phyloP scores from a whole-genome alignment of 441 rosid species.

The Syzygium malaccense region DNA sequence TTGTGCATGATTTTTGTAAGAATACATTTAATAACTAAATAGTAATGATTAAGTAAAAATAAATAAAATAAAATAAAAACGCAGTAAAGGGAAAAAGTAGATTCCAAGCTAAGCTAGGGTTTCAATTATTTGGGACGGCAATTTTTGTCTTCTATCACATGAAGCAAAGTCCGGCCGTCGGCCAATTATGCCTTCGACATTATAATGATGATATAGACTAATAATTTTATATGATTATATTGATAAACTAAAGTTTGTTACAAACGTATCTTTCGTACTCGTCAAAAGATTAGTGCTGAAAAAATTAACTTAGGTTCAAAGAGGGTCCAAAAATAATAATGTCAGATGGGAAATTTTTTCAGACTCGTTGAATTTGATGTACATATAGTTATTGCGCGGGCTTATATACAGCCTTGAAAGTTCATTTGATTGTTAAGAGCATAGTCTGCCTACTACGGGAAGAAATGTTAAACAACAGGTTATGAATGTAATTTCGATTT shows the following conservation, averaged over 20 bases:
- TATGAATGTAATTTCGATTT: background rate
- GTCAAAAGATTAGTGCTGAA: background rate
- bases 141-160: background rate
- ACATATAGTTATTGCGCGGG: background rate
- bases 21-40: background rate
- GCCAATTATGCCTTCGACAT: background rate
- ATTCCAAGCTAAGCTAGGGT: background rate
- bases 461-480: background rate
- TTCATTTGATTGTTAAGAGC: background rate
- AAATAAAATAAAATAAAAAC: background rate
- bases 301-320: background rate
- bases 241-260: background rate
- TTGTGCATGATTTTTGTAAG: background rate
- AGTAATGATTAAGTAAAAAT: background rate
- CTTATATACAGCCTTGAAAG: background rate
- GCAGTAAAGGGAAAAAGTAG: background rate
- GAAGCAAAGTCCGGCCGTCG: background rate
- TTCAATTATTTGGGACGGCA: background rate
- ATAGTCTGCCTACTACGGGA: rapidly evolving
- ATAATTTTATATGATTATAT: background rate
- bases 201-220: background rate
- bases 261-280: background rate
- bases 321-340: background rate
- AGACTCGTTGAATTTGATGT: background rate
- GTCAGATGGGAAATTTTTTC: background rate